Percentiles rank a stretch among this genome's conserved stretches.
phyloP scores from a whole-genome alignment of 2,329 filamentous ascomycete genomes.

The Arthroderma sp. region DNA sequence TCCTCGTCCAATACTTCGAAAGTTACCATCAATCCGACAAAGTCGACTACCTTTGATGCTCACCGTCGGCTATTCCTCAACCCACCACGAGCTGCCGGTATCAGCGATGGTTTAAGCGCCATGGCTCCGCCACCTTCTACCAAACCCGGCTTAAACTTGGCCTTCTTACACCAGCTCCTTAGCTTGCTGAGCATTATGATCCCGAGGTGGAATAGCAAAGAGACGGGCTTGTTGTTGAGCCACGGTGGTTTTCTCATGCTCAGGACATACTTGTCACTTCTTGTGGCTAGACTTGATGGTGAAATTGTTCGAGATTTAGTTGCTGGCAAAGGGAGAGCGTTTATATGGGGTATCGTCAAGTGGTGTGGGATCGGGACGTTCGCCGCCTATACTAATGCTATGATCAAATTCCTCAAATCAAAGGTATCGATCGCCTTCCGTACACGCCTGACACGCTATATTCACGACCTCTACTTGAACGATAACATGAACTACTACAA shows the following conservation, averaged over 20 bases:
- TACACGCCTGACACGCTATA: slow-evolving; percentile 85
- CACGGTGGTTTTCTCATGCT: slow-evolving; percentile 84
- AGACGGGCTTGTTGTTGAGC: slow-evolving; percentile 77
- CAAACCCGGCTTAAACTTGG: slow-evolving; percentile 86
- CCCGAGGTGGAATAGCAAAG: slow-evolving; percentile 87
- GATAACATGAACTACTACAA: slow-evolving; percentile 96
- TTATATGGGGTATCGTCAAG: slow-evolving; percentile 79
- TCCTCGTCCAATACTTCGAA: slow-evolving; percentile 55
- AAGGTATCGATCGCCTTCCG: slow-evolving; percentile 98
- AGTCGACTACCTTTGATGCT: slow-evolving; percentile 88
- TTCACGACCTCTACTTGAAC: slow-evolving; percentile 92
- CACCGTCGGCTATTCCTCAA: slow-evolving; percentile 87
- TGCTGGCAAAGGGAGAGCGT: slow-evolving; percentile 80
- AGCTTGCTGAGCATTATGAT: slow-evolving; percentile 97
- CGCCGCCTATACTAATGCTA: slow-evolving; percentile 93
- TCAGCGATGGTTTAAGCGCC: slow-evolving; percentile 50
- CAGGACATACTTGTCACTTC: slow-evolving; percentile 81
- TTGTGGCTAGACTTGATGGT: slow-evolving; percentile 85
- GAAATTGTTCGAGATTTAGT: slow-evolving; percentile 93
- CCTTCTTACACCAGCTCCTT: slow-evolving; percentile 91
- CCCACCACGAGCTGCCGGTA: slow-evolving; percentile 68
- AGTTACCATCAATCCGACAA: slow-evolving; percentile 81
- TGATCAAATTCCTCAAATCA: slow-evolving; percentile 96
- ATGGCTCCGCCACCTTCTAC: slow-evolving; percentile 76
- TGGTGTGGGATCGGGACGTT: slow-evolving; percentile 92